Evolutionary conservation across 805 yeast species (phyloP).

Genomic region (Lipomyces kockii): DNA sequence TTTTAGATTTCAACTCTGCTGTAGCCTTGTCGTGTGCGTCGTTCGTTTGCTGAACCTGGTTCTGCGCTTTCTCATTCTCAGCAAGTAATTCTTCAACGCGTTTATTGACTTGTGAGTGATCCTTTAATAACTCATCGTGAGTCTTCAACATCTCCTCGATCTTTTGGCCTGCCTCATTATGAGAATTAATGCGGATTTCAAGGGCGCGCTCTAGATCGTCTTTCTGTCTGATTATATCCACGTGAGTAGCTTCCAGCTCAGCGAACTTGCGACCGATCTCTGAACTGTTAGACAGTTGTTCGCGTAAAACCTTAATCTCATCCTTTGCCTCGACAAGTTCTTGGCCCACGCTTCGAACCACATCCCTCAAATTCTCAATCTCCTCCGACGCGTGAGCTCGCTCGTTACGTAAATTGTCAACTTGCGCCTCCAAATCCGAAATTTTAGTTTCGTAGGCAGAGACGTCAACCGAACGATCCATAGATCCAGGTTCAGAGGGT

Average conservation of each 20-base stretch:
- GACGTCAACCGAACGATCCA: constrained; percentile 7
- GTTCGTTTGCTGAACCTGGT: constrained; percentile 2
- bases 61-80: constrained; percentile 45
- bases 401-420: constrained; percentile 19
- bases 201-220: constrained; percentile 25
- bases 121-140: neutral
- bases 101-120: neutral
- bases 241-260: constrained; percentile 30
- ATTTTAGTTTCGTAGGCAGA: constrained; percentile 36
- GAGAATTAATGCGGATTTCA: constrained; percentile 26
- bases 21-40: constrained; percentile 38
- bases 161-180: constrained; percentile 29
- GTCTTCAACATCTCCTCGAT: constrained; percentile 36
- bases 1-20: constrained; percentile 36
- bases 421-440: constrained; percentile 13
- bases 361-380: constrained; percentile 71
- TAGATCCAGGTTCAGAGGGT: constrained; percentile 16
- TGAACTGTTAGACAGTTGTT: constrained; percentile 9
- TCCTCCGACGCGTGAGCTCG: constrained; percentile 53
- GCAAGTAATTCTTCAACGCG: constrained; percentile 35
- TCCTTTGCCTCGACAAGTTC: constrained; percentile 76
- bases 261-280: constrained; percentile 15
- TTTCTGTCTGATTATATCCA: constrained; percentile 34
- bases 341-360: constrained; percentile 75
- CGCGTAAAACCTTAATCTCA: constrained; percentile 21